Percentiles rank a stretch among this genome's conserved stretches.
These are phyloP conservation scores for Pseudozyma sp. DNA, from an alignment of 1,284 basidiomycete species.

Conservation along the genomic window DNA sequence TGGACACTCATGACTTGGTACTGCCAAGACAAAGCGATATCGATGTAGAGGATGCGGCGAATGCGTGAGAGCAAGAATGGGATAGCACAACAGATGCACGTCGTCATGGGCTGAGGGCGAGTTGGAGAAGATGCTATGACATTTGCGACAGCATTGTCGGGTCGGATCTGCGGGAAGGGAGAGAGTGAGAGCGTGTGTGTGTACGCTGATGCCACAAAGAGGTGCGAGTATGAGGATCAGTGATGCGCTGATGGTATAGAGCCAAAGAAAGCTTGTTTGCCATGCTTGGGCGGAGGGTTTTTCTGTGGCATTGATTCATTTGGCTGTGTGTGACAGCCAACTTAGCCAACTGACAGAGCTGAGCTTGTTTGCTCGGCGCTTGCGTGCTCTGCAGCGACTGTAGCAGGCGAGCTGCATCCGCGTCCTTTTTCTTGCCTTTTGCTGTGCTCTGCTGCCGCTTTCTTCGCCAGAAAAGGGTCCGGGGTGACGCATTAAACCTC, in stretches of 20 bases:
- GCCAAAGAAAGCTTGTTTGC: constrained; percentile 9
- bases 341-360: not conserved
- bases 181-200: not conserved
- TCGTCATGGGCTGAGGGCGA: constrained; percentile 26
- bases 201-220: no score
- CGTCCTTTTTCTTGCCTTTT: not conserved
- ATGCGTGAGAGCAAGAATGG: not conserved
- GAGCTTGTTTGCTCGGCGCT: not conserved
- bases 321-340: constrained; percentile 1
- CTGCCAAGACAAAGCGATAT: constrained; percentile 5
- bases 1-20: constrained; percentile 6
- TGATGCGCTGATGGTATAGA: not conserved
- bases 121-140: constrained; percentile 7
- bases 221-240: not conserved
- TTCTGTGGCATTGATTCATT: constrained; percentile 3
- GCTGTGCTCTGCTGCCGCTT: no score
- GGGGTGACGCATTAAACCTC: constrained; percentile 6
- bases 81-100: constrained; percentile 1
- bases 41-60: not conserved
- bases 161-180: constrained; percentile 2
- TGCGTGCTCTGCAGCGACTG: constrained; percentile 1
- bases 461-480: constrained; percentile 16
- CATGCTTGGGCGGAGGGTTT: constrained; percentile 35
- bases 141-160: constrained; percentile 1
- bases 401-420: not conserved